Evolutionary conservation across 306 rosid genomes (phyloP), one percentile per base, ranked within the genome.

Genomic region (Adenanthera pavonina): DNA sequence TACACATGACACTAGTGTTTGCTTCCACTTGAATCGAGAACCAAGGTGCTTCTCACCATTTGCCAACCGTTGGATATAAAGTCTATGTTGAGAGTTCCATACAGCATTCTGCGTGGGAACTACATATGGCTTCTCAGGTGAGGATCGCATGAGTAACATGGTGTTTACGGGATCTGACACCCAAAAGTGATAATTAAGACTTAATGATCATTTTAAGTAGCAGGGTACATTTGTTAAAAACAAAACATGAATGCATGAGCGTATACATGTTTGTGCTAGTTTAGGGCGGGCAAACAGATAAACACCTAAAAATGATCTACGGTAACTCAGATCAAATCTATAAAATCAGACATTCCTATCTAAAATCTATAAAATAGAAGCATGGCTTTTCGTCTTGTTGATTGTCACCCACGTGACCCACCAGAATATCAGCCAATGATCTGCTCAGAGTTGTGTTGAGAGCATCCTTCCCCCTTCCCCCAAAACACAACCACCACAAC

Each of bases 151-250:
- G 83, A 83, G 91, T 57, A 89, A 85, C 84, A 87, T 69, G 56
- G 87, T 84, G 51, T 92, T 90, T 14, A 85, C 78, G 72, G 92
- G 78, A 88, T 85, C 98, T 90, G 92, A 67, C 79, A 84, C 82
- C 53, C 69, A 80, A 69, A 52, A 86, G 67, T 38, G 74, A 75
- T 15, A 46, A 56, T 56, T 69, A 86, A 76, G 68, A 66, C 60
- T 68, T 79, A 54, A 49, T 68, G 72, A 40, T 51, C 67, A 64
- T 44, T 33, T 51, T 57, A 41, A 6, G 56, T 30, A 80, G 78
- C 20, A 49, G 15, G 67, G 25, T 49, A 44, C 79, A 76, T 44
- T 72, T 19, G 61, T 36, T 1, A 47, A 36, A 46, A 80, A 53
- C 33, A 73, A 47, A 38, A 35, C n/a, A 48, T 56, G 59, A 30